Evolutionary conservation across 495 filamentous ascomycete species (phyloP).

Genomic region (Collariella sp.): DNA sequence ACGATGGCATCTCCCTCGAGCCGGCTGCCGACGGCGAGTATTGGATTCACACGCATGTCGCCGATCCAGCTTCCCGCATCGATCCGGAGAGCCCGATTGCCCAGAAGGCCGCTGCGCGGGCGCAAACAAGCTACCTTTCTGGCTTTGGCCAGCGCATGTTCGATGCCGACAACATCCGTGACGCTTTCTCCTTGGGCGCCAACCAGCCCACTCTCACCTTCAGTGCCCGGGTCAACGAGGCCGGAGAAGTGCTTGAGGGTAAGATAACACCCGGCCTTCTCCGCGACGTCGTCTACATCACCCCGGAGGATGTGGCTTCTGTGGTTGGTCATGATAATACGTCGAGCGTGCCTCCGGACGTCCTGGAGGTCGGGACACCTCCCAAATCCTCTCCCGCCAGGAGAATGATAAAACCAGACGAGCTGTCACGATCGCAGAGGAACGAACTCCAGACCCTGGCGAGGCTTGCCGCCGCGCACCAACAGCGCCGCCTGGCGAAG

Average conservation of each 20-base stretch:
- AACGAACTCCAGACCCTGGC: slow-evolving; percentile 29
- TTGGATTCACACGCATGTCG: slow-evolving; percentile 86
- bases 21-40: slow-evolving; percentile 49
- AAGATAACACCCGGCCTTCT: slow-evolving; percentile 65
- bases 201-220: slow-evolving; percentile 71
- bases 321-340: slow-evolving; percentile 35
- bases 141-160: slow-evolving; percentile 71
- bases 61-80: slow-evolving; percentile 88
- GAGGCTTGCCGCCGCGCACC: slow-evolving; percentile 30
- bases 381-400: slow-evolving; percentile 19
- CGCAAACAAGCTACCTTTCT: slow-evolving; percentile 63
- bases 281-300: slow-evolving; percentile 65
- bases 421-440: slow-evolving; percentile 26
- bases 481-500: slow-evolving; percentile 26
- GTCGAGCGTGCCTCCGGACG: slow-evolving; percentile 1
- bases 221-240: slow-evolving; percentile 56
- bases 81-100: slow-evolving; percentile 47
- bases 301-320: slow-evolving; percentile 47
- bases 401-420: slow-evolving; percentile 27
- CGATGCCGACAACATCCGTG: slow-evolving; percentile 44
- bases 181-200: slow-evolving; percentile 59
- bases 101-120: slow-evolving; percentile 53
- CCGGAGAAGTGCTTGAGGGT: slow-evolving; percentile 58
- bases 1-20: slow-evolving; percentile 83
- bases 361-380: slow-evolving; percentile 29